phyloP scores from a whole-genome alignment of 2,329 filamentous ascomycete genomes.

The Didymella sp. region DNA sequence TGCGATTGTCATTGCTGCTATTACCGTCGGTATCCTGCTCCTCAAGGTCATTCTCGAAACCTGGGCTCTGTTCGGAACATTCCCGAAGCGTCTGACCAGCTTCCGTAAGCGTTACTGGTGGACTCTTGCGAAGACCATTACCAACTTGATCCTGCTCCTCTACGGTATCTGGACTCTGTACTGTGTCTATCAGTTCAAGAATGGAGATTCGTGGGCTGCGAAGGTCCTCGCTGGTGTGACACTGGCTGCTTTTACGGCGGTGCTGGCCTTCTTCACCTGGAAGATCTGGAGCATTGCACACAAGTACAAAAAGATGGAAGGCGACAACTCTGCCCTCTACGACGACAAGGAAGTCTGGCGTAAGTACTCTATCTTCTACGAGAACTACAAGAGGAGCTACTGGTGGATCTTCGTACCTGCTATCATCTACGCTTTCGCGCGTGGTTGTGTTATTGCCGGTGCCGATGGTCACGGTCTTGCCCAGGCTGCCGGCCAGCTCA shows the following conservation, averaged over 20 bases:
- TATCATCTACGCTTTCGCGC: conserved; percentile 89
- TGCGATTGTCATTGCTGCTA: conserved; percentile 81
- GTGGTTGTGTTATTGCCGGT: conserved; percentile 83
- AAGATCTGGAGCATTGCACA: conserved; percentile 81
- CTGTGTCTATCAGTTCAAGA: conserved; percentile 93
- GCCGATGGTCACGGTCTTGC: conserved; percentile 83
- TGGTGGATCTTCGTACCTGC: conserved; percentile 96
- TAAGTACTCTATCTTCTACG: conserved; percentile 97
- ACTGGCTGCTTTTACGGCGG: conserved; percentile 76
- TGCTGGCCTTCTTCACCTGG: conserved; percentile 83
- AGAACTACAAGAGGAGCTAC: conserved; percentile 89
- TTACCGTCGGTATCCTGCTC: conserved; percentile 84
- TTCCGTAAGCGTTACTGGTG: conserved; percentile 98
- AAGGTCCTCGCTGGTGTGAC: conserved; percentile 84
- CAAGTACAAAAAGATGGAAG: conserved; percentile 76
- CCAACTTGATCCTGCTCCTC: conserved; percentile 85
- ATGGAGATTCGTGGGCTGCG: conserved; percentile 92
- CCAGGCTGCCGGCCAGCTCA: conserved; percentile 80
- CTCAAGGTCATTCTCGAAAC: conserved; percentile 90
- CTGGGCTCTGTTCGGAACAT: conserved; percentile 88
- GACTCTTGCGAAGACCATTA: conserved; percentile 85
- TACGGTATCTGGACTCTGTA: conserved; percentile 97
- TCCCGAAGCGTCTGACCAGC: conserved; percentile 77
- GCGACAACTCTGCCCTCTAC: conserved; percentile 76
- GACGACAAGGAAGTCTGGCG: conserved; percentile 90